Evolutionary conservation across 176 grass and related monocot species (phyloP).

Genomic region (Triticum timopheevii): DNA sequence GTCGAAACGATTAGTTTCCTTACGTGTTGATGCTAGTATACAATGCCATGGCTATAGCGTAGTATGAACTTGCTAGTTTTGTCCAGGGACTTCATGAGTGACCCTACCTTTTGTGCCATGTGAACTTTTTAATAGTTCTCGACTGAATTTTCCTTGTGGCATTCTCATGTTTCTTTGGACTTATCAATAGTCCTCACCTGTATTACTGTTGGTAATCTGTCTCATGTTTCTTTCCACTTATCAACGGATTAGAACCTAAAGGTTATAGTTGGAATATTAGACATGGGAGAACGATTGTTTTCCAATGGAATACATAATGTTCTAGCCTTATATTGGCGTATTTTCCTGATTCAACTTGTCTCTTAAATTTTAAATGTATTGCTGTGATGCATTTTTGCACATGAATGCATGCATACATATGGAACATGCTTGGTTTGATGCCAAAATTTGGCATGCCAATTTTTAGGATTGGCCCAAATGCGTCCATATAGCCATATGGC

Average conservation of each 20-base stretch:
- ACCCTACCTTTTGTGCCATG: neutral
- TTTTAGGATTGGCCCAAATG: neutral
- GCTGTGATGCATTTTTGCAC: neutral
- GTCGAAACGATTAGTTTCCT: neutral
- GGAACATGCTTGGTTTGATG: no score
- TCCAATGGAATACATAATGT: neutral
- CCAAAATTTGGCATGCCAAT: no score
- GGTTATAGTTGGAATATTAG: neutral
- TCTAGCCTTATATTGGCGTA: neutral
- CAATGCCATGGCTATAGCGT: neutral
- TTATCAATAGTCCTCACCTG: neutral
- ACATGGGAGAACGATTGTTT: neutral
- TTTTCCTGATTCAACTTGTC: constrained; percentile 1
- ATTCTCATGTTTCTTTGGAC: neutral
- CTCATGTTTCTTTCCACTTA: neutral
- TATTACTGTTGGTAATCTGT: neutral
- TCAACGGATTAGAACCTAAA: neutral
- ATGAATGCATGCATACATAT: neutral
- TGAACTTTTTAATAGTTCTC: neutral
- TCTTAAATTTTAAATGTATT: neutral
- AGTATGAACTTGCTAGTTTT: constrained; percentile 15
- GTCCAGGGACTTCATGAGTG: neutral
- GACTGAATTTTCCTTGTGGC: neutral
- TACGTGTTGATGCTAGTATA: neutral
- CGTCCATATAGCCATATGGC: neutral